Percentiles rank a stretch among this genome's conserved stretches.
These are phyloP conservation scores for Populus euphratica DNA, from an alignment of 345 rosid species.

Conservation along the genomic window DNA sequence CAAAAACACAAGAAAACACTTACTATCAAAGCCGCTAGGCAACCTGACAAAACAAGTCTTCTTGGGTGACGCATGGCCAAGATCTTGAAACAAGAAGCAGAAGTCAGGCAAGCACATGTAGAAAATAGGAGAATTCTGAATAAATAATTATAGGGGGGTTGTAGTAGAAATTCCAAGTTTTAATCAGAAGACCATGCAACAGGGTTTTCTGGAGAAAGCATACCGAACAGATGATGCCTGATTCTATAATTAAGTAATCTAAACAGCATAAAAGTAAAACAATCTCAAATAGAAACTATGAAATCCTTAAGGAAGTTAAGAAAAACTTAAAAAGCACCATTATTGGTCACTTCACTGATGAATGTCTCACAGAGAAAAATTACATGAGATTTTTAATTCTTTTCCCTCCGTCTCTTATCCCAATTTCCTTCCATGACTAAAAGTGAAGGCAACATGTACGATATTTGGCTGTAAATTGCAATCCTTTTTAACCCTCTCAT, in stretches of 20 bases:
- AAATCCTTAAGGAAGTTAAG: neutral
- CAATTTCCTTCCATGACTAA: neutral
- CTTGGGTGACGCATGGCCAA: slow-evolving; percentile 98
- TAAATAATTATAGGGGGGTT: no score
- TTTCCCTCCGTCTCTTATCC: neutral
- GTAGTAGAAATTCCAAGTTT: neutral
- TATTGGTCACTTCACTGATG: neutral
- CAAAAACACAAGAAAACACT: slow-evolving; percentile 22
- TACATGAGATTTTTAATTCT: neutral
- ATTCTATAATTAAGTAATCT: neutral
- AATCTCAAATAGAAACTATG: neutral
- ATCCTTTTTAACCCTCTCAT: neutral
- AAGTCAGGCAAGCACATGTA: slow-evolving; percentile 1
- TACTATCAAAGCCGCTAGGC: slow-evolving; percentile 68
- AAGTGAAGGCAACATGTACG: neutral
- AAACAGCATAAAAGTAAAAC: neutral
- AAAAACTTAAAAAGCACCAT: neutral
- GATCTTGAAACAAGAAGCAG: slow-evolving; percentile 49
- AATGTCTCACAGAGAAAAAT: neutral
- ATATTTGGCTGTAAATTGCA: neutral
- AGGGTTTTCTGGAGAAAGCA: neutral
- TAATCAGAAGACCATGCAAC: neutral
- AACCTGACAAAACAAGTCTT: slow-evolving; percentile 89
- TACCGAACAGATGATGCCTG: neutral
- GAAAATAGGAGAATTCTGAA: no score